A percentile compares a stretch with the other conserved stretches of the same genome.
These are phyloP conservation scores for Phialophora chinensis DNA, from an alignment of 2,329 filamentous ascomycete genomes.

Conservation along the genomic window DNA sequence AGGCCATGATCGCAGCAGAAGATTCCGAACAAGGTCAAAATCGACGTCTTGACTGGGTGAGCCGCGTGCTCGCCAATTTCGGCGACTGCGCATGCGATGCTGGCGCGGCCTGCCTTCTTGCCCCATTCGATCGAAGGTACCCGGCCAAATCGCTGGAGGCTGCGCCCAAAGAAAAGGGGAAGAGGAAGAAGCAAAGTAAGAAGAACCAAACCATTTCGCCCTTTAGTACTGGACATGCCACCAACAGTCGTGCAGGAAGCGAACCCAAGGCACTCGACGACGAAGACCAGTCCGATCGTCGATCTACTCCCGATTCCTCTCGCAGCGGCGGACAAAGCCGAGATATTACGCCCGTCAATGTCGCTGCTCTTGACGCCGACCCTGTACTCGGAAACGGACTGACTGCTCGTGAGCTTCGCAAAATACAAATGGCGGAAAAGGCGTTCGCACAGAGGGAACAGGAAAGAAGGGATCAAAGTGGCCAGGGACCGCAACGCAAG, in stretches of 20 bases:
- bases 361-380: constrained; percentile 50
- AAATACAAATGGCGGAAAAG: constrained; percentile 67
- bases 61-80: constrained; percentile 56
- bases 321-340: constrained; percentile 64
- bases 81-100: constrained; percentile 56
- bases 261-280: constrained; percentile 61
- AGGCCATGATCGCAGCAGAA: constrained; percentile 31
- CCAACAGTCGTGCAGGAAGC: constrained; percentile 65
- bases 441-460: constrained; percentile 67
- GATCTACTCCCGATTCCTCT: constrained; percentile 63
- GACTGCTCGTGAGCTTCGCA: constrained; percentile 67
- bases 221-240: constrained; percentile 57
- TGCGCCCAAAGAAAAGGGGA: constrained; percentile 50
- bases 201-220: constrained; percentile 58
- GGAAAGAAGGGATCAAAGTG: constrained; percentile 55
- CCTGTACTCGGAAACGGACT: constrained; percentile 56
- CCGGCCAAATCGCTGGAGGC: constrained; percentile 45
- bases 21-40: constrained; percentile 36
- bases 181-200: constrained; percentile 58
- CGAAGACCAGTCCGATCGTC: constrained; percentile 62
- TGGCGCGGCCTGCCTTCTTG: constrained; percentile 48
- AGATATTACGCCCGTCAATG: constrained; percentile 65
- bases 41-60: constrained; percentile 52
- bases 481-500: constrained; percentile 56
- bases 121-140: constrained; percentile 52